Conservation (phyloP, 805 yeast species). For the Saccharomycopsis capsularis region DNA sequence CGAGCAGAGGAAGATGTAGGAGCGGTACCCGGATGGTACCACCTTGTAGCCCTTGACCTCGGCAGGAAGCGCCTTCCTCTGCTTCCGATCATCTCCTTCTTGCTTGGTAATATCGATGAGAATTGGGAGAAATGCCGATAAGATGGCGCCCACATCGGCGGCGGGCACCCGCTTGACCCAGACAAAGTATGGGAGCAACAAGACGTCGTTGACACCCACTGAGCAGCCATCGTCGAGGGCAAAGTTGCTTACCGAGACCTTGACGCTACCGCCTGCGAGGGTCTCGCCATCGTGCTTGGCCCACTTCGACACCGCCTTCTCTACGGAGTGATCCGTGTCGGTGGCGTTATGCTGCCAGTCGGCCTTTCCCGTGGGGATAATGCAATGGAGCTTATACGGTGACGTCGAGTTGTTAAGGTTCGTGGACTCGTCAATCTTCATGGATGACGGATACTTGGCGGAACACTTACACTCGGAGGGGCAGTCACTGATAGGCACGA, state of each 20-base stretch:
- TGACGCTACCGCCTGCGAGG: slow-evolving; percentile 32
- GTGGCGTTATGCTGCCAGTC: slow-evolving; percentile 83
- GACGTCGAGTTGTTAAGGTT: slow-evolving; percentile 67
- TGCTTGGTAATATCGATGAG: slow-evolving; percentile 32
- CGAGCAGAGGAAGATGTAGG: slow-evolving; percentile 73
- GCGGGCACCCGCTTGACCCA: slow-evolving; percentile 51
- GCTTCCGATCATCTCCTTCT: slow-evolving; percentile 22
- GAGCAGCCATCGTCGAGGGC: slow-evolving; percentile 41
- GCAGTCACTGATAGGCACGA: slow-evolving; percentile 43
- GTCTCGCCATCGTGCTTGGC: slow-evolving; percentile 26
- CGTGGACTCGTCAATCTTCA: slow-evolving; percentile 36
- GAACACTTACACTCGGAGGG: slow-evolving; percentile 52
- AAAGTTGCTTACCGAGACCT: slow-evolving; percentile 49
- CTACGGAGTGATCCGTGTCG: slow-evolving; percentile 39
- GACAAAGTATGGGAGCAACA: slow-evolving; percentile 68
- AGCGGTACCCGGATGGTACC: slow-evolving; percentile 33
- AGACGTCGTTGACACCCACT: slow-evolving; percentile 41
- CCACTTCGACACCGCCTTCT: slow-evolving; percentile 39
- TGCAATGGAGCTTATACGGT: slow-evolving; percentile 61
- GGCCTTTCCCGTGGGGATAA: slow-evolving; percentile 75
- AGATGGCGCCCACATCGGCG: slow-evolving; percentile 37
- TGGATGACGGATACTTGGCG: slow-evolving; percentile 43
- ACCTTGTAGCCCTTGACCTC: slow-evolving; percentile 29
- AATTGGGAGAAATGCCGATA: slow-evolving; percentile 38
- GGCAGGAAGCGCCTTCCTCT: slow-evolving; percentile 24